Percentiles rank a stretch among this genome's conserved stretches.
Conservation (phyloP, 352 stramenopile species). For the Phytophthora megakarya region DNA sequence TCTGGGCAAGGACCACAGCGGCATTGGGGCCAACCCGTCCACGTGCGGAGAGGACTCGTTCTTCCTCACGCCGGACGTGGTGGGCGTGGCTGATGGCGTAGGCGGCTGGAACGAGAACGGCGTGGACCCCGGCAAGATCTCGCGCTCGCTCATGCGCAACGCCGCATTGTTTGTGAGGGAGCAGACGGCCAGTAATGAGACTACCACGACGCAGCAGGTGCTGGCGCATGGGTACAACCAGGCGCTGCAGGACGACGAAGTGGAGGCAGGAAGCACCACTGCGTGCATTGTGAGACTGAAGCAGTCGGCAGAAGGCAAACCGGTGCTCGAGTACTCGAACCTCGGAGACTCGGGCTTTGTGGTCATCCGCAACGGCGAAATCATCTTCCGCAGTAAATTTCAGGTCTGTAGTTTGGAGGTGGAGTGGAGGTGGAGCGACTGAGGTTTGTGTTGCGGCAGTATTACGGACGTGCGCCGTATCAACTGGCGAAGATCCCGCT, state of each 20-base stretch:
- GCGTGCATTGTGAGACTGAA: slow-evolving; percentile 77
- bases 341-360: slow-evolving; percentile 80
- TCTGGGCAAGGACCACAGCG: slow-evolving; percentile 49
- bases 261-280: slow-evolving; percentile 81
- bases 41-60: slow-evolving; percentile 78
- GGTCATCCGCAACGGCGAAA: slow-evolving; percentile 62
- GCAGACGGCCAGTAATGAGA: slow-evolving; percentile 32
- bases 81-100: slow-evolving; percentile 77
- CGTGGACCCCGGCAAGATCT: slow-evolving; percentile 80
- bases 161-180: slow-evolving; percentile 51
- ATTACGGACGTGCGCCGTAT: slow-evolving; percentile 75
- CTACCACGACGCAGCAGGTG: slow-evolving; percentile 57
- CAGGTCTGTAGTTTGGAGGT: slow-evolving; percentile 35
- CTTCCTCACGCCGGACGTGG: slow-evolving; percentile 64
- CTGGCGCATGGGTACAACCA: slow-evolving; percentile 64
- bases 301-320: slow-evolving; percentile 43
- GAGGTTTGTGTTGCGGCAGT: slow-evolving; percentile 33
- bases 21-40: slow-evolving; percentile 52
- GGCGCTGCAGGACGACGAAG: slow-evolving; percentile 60
- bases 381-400: slow-evolving; percentile 80
- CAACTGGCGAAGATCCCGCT: slow-evolving; percentile 78
- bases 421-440: slow-evolving; percentile 1
- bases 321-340: slow-evolving; percentile 80
- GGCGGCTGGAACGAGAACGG: slow-evolving; percentile 85
- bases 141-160: slow-evolving; percentile 76